These are phyloP conservation scores for Lolium multiflorum DNA, from an alignment of 176 grass and related monocot species.

Conservation along the genomic window DNA sequence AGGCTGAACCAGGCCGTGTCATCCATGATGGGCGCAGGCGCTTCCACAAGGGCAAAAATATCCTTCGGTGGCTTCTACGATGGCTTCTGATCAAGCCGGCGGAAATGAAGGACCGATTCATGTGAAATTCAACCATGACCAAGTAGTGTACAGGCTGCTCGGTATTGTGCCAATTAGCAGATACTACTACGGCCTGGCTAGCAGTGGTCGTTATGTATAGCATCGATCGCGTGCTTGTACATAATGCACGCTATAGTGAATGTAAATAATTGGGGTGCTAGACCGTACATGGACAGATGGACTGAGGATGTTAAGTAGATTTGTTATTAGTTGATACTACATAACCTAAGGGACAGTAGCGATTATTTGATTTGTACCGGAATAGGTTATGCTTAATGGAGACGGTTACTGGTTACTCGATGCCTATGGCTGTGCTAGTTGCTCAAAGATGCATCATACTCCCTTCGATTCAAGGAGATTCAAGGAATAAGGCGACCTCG, in stretches of 20 bases:
- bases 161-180: slow-evolving; percentile 17
- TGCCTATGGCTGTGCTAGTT: no score
- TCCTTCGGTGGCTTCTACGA: slow-evolving; percentile 85
- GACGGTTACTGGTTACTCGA: background rate
- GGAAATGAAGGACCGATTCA: no score
- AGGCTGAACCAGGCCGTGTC: slow-evolving; percentile 92
- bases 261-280: slow-evolving; percentile 54
- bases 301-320: slow-evolving; percentile 25
- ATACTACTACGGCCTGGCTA: background rate
- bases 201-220: slow-evolving; percentile 29
- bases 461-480: no score
- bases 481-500: no score
- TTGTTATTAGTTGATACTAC: background rate
- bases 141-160: slow-evolving; percentile 16
- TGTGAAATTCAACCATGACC: background rate
- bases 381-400: background rate
- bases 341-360: background rate
- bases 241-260: slow-evolving; percentile 7
- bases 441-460: no score
- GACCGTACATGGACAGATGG: background rate
- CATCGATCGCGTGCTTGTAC: slow-evolving; percentile 3
- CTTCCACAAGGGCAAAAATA: slow-evolving; percentile 69
- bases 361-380: slow-evolving; percentile 6
- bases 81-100: slow-evolving; percentile 49
- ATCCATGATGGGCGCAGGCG: slow-evolving; percentile 64